These are phyloP conservation scores for Phragmites australis DNA, from an alignment of 176 grass and related monocot species.

Conservation along the genomic window DNA sequence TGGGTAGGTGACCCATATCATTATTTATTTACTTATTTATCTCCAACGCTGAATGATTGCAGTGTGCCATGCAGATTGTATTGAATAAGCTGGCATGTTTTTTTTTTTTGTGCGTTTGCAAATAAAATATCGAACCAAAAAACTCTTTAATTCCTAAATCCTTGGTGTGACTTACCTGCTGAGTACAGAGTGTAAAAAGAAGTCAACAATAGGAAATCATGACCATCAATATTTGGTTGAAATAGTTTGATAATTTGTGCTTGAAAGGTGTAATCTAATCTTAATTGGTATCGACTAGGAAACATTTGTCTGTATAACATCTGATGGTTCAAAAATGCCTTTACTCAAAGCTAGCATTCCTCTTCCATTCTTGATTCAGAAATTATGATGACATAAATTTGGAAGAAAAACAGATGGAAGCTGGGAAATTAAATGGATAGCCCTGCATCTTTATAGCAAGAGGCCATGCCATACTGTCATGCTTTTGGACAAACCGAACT, in stretches of 20 bases:
- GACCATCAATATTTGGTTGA: neutral
- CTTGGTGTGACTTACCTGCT: neutral
- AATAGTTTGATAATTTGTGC: neutral
- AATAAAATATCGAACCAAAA: neutral
- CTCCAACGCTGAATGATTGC: neutral
- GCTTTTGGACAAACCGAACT: conserved; percentile 14
- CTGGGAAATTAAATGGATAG: neutral
- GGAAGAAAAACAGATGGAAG: neutral
- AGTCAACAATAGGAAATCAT: neutral
- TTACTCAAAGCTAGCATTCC: neutral
- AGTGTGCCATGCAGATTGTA: neutral
- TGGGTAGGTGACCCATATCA: conserved; percentile 51
- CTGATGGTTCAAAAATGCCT: neutral
- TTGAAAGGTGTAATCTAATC: neutral
- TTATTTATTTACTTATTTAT: conserved; percentile 3
- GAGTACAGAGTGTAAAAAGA: neutral
- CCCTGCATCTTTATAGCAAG: neutral
- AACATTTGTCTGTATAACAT: neutral
- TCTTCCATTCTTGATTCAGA: neutral
- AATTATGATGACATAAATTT: neutral
- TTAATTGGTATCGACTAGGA: neutral
- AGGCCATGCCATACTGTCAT: neutral
- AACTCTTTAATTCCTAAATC: neutral
- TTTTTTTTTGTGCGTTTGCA: neutral
- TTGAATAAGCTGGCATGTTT: neutral